A percentile compares a stretch with the other conserved stretches of the same genome.
These are phyloP conservation scores for Phytophthora crassamura DNA, from an alignment of 352 stramenopile genomes.

Conservation along the genomic window DNA sequence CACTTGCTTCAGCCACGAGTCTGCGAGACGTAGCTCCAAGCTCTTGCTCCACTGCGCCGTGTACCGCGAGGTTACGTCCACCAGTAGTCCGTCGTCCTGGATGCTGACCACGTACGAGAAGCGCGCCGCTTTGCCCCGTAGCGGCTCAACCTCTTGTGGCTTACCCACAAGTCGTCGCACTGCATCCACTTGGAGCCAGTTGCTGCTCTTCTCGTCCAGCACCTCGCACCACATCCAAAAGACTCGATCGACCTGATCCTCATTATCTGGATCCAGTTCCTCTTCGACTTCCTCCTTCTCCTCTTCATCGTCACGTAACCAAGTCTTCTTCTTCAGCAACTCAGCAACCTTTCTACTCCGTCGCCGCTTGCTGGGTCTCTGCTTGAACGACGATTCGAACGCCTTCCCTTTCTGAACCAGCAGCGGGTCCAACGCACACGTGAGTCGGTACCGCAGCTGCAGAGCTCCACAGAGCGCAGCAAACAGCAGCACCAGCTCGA, in stretches of 20 bases:
- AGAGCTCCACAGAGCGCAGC: slow-evolving; percentile 64
- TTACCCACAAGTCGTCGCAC: slow-evolving; percentile 51
- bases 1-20: slow-evolving; percentile 57
- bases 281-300: slow-evolving; percentile 21
- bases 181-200: slow-evolving; percentile 72
- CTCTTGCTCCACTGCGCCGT: slow-evolving; percentile 70
- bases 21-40: slow-evolving; percentile 52
- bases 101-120: slow-evolving; percentile 76
- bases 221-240: slow-evolving; percentile 79
- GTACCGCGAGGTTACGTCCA: slow-evolving; percentile 78
- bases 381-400: slow-evolving; percentile 46
- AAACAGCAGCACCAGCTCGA: slow-evolving; percentile 72
- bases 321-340: slow-evolving; percentile 28
- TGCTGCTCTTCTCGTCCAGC: slow-evolving; percentile 50
- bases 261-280: slow-evolving; percentile 12
- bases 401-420: slow-evolving; percentile 52
- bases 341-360: slow-evolving; percentile 18
- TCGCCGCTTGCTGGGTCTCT: slow-evolving; percentile 33
- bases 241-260: slow-evolving; percentile 13
- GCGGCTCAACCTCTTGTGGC: slow-evolving; percentile 54
- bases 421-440: slow-evolving; percentile 59
- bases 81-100: slow-evolving; percentile 48
- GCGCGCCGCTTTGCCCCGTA: slow-evolving; percentile 52
- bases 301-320: slow-evolving; percentile 11
- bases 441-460: slow-evolving; percentile 58